Percentiles rank a stretch among this genome's conserved stretches.
These are phyloP conservation scores for Hyaloscypha finlandica DNA, from an alignment of 495 filamentous ascomycete genomes.

Conservation along the genomic window DNA sequence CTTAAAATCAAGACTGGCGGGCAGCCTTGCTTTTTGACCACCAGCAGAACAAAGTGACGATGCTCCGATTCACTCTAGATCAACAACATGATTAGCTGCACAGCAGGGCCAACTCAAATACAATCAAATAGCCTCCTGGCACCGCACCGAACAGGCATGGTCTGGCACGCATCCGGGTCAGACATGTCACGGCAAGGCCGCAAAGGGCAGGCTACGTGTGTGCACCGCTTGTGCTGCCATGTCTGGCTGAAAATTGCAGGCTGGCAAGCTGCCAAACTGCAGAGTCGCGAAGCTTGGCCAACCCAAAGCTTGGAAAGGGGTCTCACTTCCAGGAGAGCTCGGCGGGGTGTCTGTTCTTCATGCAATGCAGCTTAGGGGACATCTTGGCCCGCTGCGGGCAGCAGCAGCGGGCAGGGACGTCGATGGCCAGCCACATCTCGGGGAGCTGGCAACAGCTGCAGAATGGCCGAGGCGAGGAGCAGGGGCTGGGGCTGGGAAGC, in stretches of 20 bases:
- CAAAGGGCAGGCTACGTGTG: background rate
- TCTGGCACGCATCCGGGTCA: background rate
- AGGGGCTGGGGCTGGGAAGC: background rate
- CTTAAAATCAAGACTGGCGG: background rate
- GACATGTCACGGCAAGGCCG: background rate
- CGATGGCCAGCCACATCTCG: conserved; percentile 19
- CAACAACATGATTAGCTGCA: background rate
- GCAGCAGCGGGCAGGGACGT: background rate
- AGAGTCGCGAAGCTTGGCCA: background rate
- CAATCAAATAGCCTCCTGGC: background rate
- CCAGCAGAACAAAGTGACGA: background rate
- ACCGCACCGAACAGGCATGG: background rate
- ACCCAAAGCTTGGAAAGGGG: background rate
- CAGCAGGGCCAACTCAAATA: background rate
- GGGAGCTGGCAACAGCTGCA: conserved; percentile 10
- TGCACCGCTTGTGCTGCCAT: background rate
- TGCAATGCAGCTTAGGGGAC: background rate
- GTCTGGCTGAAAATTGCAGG: background rate
- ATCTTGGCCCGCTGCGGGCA: too few species aligned
- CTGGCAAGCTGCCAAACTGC: background rate
- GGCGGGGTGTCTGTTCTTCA: background rate
- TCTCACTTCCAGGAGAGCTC: background rate
- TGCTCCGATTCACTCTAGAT: background rate
- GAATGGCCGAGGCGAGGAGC: background rate
- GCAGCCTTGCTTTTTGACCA: background rate